Evolutionary conservation across 2,329 filamentous ascomycete genomes (phyloP), one percentile per base, ranked within the genome.

Genomic region (Fusarium equiseti): DNA sequence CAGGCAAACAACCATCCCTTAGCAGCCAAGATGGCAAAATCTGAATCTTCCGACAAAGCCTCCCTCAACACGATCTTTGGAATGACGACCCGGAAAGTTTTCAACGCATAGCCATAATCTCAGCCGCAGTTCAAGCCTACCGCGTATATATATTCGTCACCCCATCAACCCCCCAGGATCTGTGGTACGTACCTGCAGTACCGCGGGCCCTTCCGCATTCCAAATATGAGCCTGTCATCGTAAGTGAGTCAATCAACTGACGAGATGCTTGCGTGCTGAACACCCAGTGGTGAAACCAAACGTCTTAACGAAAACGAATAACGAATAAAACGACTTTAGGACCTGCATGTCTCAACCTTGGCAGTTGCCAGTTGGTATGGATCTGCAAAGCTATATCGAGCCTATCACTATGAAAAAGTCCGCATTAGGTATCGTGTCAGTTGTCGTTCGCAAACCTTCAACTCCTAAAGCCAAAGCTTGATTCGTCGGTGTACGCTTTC

Each of bases 351-450:
- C 18, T 38, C 10, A 35, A 42, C 31, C 24, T 8, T 24, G 53
- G 45, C 24, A 59, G 29, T 15, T 29, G 13, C 8, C 29, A 24
- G 27, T 38, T 67, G 64, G 64, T 52, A 67, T 67, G 64, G 56
- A 67, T 67, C 63, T n/a, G 29, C 63, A 24, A 51, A 44, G 12
- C 22, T 29, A 38, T 55, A 49, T 29, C 16, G 13, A 38, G 4
- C 16, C 7, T 42, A 12, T 31, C 18, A 31, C 16, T 29, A 45
- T 4, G 10, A 26, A 9, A 67, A 20, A 32, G 24, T 22, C 64
- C 64, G 63, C 57, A 67, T 67, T 31, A 10, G 56, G 64, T 22
- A 67, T 51, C 57, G 64, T 48, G 50, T 44, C 22, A 35, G 50
- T 43, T n/a, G 16, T 32, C 29, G 50, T 51, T 31, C 35, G 38